phyloP scores from a whole-genome alignment of 2,329 filamentous ascomycete genomes.

The Aureobasidium leucospermi region DNA sequence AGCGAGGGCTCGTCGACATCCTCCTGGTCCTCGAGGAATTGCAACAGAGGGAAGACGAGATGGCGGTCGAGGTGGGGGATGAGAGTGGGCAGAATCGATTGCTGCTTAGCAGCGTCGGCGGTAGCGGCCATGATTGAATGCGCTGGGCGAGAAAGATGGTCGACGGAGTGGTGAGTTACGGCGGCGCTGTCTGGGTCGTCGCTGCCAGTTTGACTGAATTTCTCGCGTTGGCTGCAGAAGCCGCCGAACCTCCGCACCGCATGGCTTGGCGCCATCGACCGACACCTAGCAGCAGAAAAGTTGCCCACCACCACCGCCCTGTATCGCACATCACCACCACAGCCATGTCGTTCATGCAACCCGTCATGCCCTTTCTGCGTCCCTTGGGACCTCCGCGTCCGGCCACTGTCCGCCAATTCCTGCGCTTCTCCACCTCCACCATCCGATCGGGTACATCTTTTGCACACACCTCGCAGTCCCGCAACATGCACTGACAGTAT shows the following conservation, averaged over 20 bases:
- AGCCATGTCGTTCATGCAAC: slow-evolving; percentile 16
- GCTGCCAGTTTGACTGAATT: slow-evolving; percentile 5
- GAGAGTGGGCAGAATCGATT: slow-evolving; percentile 80
- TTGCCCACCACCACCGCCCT: not conserved
- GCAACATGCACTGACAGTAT: not conserved
- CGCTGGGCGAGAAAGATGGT: not conserved
- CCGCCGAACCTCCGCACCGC: not conserved
- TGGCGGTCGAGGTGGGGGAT: slow-evolving; percentile 91
- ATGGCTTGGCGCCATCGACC: not conserved
- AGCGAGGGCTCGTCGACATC: slow-evolving; percentile 64
- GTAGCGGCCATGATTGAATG: slow-evolving; percentile 30
- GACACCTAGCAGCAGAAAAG: not conserved
- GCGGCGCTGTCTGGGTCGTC: slow-evolving; percentile 14
- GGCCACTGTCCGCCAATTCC: slow-evolving; percentile 30
- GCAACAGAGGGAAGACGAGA: slow-evolving; percentile 90
- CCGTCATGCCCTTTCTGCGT: slow-evolving; percentile 33
- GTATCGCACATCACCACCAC: not conserved
- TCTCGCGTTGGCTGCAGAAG: not conserved
- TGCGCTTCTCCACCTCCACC: slow-evolving; percentile 33
- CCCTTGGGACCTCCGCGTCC: slow-evolving; percentile 32
- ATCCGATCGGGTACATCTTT: slow-evolving; percentile 23
- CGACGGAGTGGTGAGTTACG: slow-evolving; percentile 1
- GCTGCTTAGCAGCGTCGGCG: slow-evolving; percentile 56
- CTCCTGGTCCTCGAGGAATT: slow-evolving; percentile 76
- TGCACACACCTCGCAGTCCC: not conserved